Evolutionary conservation across 768 basidiomycete species (phyloP), one percentile per base, ranked within the genome.

Genomic region (Suillus plorans): DNA sequence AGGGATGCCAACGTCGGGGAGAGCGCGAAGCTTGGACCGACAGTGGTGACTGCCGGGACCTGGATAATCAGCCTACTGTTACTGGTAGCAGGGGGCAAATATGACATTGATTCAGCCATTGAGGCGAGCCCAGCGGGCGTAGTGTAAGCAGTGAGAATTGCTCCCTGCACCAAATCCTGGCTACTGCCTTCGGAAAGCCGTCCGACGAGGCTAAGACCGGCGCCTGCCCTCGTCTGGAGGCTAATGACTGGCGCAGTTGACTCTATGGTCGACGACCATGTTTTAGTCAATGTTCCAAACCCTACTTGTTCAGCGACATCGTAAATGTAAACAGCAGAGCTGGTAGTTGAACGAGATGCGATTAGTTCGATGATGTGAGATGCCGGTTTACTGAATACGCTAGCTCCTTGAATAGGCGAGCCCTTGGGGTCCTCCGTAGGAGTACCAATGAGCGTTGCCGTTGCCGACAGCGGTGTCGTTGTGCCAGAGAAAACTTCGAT

Each of bases 231-330:
- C 28, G 92, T 94, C 79, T 97, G 94, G 67, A 94, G 80, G 60
- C 85, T 79, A 50, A 91, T 81, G 6, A 91, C 85, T 20, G 85
- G 79, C 0, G 87, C 84, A 1, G 84, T 78, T 20, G 77, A 73
- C 41, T 74, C 67, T 44, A 72, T 72, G 4, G 80, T 71, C 20
- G 81, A 74, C 3, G 84, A 77, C 89, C 89, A 91, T 59, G 84
- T 81, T 71, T 87, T 90, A 39, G 91, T 89, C 64, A 88, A 77
- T 0, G 83, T 80, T 22, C 93, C 93, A 71, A 95, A 91, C 41
- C 93, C 93, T n/a, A 83, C 84, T 71, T 94, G 90, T 69, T 90
- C 88, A 22, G 94, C 92, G 62, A 94, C 82, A 70, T 95, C 93
- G 71, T 92, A 95, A 50, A 93, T 75, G 73, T 93, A 92, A 64